phyloP scores from a whole-genome alignment of 2,329 filamentous ascomycete species.

The Graphium sp. region DNA sequence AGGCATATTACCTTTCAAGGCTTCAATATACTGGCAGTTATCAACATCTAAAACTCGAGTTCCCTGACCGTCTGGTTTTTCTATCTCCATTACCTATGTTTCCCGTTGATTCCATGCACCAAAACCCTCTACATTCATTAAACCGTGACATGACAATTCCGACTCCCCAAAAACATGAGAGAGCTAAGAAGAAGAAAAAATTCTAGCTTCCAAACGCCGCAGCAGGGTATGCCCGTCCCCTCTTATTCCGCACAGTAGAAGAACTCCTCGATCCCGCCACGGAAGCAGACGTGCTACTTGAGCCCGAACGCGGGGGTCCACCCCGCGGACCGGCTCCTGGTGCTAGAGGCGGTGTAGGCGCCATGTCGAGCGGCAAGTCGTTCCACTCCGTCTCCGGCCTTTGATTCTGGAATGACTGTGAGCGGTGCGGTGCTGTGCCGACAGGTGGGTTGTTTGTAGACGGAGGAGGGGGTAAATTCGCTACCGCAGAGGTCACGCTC shows the following conservation, averaged over 20 bases:
- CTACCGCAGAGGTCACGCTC: conserved; percentile 5
- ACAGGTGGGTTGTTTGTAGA: conserved; percentile 8
- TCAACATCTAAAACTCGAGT: too few relatives aligned
- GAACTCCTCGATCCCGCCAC: conserved; percentile 44
- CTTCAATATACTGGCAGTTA: too few relatives aligned
- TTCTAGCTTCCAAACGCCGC: conserved; percentile 38
- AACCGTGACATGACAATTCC: too few relatives aligned
- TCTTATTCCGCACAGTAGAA: conserved; percentile 35
- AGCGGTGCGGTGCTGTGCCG: too few relatives aligned
- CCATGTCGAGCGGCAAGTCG: conserved; percentile 45
- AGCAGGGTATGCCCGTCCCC: conserved; percentile 42
- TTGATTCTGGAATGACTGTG: conserved; percentile 39
- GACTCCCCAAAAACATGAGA: too few relatives aligned
- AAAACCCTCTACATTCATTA: too few relatives aligned
- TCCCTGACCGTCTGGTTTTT: too few relatives aligned
- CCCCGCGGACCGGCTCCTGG: conserved; percentile 10
- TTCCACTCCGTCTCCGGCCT: conserved; percentile 49
- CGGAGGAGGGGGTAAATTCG: conserved; percentile 9
- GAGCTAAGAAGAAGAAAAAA: too few relatives aligned
- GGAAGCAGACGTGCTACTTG: too few relatives aligned
- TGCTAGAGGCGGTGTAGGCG: conserved; percentile 14
- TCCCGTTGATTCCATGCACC: too few relatives aligned
- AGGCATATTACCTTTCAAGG: too few relatives aligned
- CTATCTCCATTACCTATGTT: too few relatives aligned
- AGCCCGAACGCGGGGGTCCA: conserved; percentile 17